These are phyloP conservation scores for Candida chilensis DNA, from an alignment of 805 yeast species.

Conservation along the genomic window DNA sequence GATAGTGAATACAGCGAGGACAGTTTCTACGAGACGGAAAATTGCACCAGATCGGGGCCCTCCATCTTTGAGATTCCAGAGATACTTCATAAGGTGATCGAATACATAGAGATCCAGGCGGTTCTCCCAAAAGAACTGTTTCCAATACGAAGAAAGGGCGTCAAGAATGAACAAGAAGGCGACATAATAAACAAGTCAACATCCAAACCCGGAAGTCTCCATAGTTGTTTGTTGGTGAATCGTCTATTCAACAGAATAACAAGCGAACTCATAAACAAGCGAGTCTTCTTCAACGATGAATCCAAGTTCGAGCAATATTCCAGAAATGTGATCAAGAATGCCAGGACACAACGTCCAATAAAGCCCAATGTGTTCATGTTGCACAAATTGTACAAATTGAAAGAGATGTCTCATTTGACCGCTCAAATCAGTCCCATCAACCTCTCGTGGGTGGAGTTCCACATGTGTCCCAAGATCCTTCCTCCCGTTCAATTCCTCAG, in stretches of 20 bases:
- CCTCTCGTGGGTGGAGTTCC: constrained; percentile 66
- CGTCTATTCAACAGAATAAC: constrained; percentile 55
- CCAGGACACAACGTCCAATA: constrained; percentile 4
- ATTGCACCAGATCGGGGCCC: constrained; percentile 5
- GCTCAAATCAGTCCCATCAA: constrained; percentile 30
- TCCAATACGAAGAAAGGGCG: constrained; percentile 53
- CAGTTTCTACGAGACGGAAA: background rate
- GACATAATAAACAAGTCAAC: constrained; percentile 4
- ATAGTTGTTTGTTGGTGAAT: constrained; percentile 62
- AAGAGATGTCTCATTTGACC: constrained; percentile 40
- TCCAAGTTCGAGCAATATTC: constrained; percentile 34
- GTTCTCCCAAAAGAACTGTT: constrained; percentile 52
- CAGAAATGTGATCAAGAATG: constrained; percentile 6
- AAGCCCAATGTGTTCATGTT: constrained; percentile 43
- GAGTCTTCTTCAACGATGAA: constrained; percentile 44
- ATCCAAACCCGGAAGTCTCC: constrained; percentile 22
- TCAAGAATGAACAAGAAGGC: too few species aligned
- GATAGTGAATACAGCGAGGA: background rate
- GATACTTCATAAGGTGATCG: constrained; percentile 51
- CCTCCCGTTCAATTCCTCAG: constrained; percentile 34
- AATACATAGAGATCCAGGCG: constrained; percentile 48
- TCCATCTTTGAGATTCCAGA: constrained; percentile 71
- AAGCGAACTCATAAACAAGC: constrained; percentile 41
- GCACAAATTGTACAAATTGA: constrained; percentile 55
- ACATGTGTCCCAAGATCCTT: constrained; percentile 66